phyloP scores from a whole-genome alignment of 202 grass and related monocot species.

The Zoysia matrella region DNA sequence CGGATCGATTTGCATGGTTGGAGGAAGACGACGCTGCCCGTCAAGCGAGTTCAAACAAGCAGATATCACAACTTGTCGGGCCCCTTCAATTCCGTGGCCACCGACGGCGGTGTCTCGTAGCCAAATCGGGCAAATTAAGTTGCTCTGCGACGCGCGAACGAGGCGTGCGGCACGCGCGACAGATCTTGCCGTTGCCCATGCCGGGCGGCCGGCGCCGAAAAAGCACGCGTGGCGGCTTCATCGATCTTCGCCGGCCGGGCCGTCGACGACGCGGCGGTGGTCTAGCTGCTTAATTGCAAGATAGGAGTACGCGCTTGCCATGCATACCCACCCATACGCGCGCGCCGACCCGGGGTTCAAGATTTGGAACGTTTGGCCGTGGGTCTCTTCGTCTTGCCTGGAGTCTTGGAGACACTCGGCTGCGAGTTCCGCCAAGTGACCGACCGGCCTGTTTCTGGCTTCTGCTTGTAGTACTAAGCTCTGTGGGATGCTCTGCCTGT shows the following conservation, averaged over 20 bases:
- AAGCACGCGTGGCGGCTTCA: neutral
- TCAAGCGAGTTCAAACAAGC: neutral
- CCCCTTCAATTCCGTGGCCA: no score
- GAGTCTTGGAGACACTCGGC: no score
- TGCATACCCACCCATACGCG: neutral
- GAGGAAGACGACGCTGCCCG: neutral
- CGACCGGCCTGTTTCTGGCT: no score
- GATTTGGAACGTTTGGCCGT: neutral
- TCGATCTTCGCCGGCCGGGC: neutral
- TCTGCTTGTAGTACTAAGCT: no score
- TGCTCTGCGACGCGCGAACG: no score
- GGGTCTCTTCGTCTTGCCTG: neutral
- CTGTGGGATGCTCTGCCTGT: no score
- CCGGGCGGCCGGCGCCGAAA: neutral
- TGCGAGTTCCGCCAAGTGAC: neutral
- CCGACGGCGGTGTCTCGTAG: no score
- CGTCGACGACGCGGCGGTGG: neutral
- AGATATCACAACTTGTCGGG: neutral
- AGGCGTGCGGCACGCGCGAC: no score
- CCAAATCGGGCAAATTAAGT: no score
- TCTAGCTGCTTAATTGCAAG: no score
- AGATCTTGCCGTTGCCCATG: no score
- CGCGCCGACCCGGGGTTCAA: neutral
- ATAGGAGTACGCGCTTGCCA: no score
- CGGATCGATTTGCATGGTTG: neutral